These are phyloP conservation scores for Trichothecium sympodiale DNA, from an alignment of 2,329 filamentous ascomycete species.

Conservation along the genomic window DNA sequence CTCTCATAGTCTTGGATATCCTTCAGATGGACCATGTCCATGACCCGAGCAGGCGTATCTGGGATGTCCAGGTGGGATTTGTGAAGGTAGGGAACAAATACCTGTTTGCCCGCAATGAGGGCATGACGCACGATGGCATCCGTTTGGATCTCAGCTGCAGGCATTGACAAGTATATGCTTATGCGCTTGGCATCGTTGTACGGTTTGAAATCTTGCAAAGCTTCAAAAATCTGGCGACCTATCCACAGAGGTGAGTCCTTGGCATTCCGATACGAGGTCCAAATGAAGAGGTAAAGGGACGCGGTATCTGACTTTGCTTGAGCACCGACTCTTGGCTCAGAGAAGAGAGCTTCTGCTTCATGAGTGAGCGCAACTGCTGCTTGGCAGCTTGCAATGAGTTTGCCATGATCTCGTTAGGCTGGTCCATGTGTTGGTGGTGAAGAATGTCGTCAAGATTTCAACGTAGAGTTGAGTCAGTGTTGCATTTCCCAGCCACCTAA, in stretches of 20 bases:
- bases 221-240: conserved; percentile 57
- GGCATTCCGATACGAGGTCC: background rate
- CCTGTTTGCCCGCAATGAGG: conserved; percentile 63
- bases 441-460: too few relatives aligned
- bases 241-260: conserved; percentile 3
- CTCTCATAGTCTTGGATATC: conserved; percentile 68
- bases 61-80: conserved; percentile 35
- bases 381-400: conserved; percentile 55
- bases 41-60: conserved; percentile 53
- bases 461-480: too few relatives aligned
- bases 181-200: conserved; percentile 67
- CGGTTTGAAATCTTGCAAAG: conserved; percentile 55
- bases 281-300: too few relatives aligned
- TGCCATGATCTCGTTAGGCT: conserved; percentile 39
- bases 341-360: conserved; percentile 54
- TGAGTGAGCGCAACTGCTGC: conserved; percentile 59
- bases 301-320: conserved; percentile 54
- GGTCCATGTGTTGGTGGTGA: too few relatives aligned
- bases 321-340: conserved; percentile 51
- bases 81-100: conserved; percentile 88
- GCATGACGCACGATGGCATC: conserved; percentile 73
- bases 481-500: too few relatives aligned
- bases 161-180: conserved; percentile 94
- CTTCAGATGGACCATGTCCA: conserved; percentile 86
- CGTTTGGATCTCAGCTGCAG: conserved; percentile 74